Evolutionary conservation across 345 rosid genomes (phyloP).

Genomic region (Pelargonium nanum): DNA sequence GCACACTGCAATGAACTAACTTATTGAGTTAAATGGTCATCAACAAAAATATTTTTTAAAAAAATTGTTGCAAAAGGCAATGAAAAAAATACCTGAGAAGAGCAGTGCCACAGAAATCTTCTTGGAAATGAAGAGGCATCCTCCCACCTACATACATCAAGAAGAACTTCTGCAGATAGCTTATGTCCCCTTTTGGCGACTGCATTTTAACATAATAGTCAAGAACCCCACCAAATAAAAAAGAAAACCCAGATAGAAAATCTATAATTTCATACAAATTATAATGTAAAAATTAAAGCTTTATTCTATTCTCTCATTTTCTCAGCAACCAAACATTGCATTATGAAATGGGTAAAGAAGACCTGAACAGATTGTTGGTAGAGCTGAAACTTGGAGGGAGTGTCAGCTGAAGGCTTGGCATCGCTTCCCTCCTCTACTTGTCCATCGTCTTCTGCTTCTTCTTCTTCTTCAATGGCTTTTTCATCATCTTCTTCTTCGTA

Average conservation of each 20-base stretch:
- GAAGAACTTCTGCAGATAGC: conserved; percentile 83
- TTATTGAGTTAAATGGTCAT: too few species aligned
- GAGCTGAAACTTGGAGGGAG: conserved; percentile 69
- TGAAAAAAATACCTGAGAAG: conserved; percentile 52
- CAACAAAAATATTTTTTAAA: too few species aligned
- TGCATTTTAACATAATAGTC: conserved; percentile 28
- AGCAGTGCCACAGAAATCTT: conserved; percentile 96
- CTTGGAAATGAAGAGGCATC: conserved; percentile 77
- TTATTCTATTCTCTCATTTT: conserved; percentile 1
- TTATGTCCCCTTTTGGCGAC: conserved; percentile 90
- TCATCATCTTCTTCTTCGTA: conserved; percentile 16
- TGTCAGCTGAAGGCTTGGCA: conserved; percentile 20
- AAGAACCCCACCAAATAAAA: conserved; percentile 1
- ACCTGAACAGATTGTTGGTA: conserved; percentile 90
- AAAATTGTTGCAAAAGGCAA: too few species aligned
- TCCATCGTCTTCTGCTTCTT: conserved; percentile 19
- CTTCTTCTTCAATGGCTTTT: conserved; percentile 11
- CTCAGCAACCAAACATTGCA: conserved; percentile 4
- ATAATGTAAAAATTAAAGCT: background rate
- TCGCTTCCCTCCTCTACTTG: conserved; percentile 16
- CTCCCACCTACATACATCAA: conserved; percentile 73
- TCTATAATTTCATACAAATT: background rate
- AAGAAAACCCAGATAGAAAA: background rate
- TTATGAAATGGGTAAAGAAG: background rate
- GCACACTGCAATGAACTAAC: too few species aligned